Conservation (phyloP, 169 alveolate species). For the Pseudocohnilembus persalinus region DNA sequence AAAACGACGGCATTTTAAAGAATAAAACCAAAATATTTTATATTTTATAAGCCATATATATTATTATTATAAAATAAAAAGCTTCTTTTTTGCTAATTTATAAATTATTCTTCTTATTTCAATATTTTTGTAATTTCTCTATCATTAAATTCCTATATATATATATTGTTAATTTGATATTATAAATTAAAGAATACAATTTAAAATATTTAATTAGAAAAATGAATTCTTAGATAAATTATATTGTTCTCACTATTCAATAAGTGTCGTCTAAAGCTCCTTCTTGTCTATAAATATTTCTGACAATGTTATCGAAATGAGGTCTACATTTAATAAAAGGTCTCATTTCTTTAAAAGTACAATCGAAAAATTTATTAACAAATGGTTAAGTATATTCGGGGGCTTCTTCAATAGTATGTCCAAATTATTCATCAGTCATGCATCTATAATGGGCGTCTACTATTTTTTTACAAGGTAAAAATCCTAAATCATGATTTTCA, state of each 20-base stretch:
- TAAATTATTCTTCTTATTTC: not conserved
- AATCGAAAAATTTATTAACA: conserved; percentile 15
- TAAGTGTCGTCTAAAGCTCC: not conserved
- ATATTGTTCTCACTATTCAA: not conserved
- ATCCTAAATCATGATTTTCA: conserved; percentile 11
- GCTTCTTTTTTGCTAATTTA: not conserved
- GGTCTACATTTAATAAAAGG: conserved; percentile 14
- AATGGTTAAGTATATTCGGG: conserved; percentile 6
- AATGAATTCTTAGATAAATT: too few species aligned
- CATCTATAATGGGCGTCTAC: conserved; percentile 36
- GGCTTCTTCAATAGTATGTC: conserved; percentile 23
- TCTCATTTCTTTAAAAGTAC: conserved; percentile 19
- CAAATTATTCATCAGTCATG: conserved; percentile 19
- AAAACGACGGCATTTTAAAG: too few species aligned
- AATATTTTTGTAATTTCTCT: not conserved
- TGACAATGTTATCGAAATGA: conserved; percentile 16
- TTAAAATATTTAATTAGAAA: too few species aligned
- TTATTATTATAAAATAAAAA: too few species aligned
- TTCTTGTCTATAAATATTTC: conserved; percentile 16
- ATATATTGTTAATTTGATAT: too few species aligned
- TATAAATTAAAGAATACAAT: too few species aligned
- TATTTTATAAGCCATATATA: too few species aligned
- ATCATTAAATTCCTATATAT: too few species aligned
- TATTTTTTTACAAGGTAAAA: conserved; percentile 28
- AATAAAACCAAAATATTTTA: too few species aligned